Percentiles rank a stretch among this genome's conserved stretches.
These are phyloP conservation scores for Leptographium flavum DNA, from an alignment of 2,329 filamentous ascomycete species.

Conservation along the genomic window DNA sequence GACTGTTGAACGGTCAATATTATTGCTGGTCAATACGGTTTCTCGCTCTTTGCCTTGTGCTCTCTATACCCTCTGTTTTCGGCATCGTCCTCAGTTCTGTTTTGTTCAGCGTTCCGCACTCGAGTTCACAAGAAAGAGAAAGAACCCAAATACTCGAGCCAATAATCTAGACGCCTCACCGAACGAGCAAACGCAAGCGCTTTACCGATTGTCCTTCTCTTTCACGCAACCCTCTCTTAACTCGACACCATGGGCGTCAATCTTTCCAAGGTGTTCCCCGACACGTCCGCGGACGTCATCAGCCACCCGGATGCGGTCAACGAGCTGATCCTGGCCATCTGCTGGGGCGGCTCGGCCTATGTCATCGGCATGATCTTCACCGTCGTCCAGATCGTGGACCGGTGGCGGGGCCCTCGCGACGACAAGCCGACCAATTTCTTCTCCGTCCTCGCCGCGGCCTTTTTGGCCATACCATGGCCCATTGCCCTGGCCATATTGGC, in stretches of 20 bases:
- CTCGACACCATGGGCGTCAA: constrained; percentile 5
- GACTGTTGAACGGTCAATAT: constrained; percentile 10
- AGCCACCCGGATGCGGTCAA: constrained; percentile 7
- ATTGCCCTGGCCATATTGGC: constrained; percentile 11
- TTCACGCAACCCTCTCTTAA: too few species aligned
- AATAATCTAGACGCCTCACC: neutral
- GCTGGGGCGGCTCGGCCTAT: constrained; percentile 12
- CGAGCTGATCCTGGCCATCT: constrained; percentile 11
- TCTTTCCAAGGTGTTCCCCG: constrained; percentile 9
- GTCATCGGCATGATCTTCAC: constrained; percentile 15
- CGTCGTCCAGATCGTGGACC: constrained; percentile 12
- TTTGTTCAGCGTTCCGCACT: too few species aligned
- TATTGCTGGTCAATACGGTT: constrained; percentile 12
- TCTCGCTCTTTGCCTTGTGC: neutral
- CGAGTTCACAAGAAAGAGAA: too few species aligned
- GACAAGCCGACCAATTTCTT: constrained; percentile 10
- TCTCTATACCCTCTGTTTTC: neutral
- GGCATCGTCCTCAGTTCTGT: neutral
- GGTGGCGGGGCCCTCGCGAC: constrained; percentile 15
- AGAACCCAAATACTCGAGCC: too few species aligned
- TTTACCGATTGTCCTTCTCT: too few species aligned
- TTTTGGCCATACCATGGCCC: constrained; percentile 13
- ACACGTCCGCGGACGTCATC: constrained; percentile 11
- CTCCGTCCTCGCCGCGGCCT: constrained; percentile 10
- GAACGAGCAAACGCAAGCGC: neutral